Evolutionary conservation across 2,329 filamentous ascomycete species (phyloP), one percentile per base, ranked within the genome.

Genomic region (Leptographium procerum): DNA sequence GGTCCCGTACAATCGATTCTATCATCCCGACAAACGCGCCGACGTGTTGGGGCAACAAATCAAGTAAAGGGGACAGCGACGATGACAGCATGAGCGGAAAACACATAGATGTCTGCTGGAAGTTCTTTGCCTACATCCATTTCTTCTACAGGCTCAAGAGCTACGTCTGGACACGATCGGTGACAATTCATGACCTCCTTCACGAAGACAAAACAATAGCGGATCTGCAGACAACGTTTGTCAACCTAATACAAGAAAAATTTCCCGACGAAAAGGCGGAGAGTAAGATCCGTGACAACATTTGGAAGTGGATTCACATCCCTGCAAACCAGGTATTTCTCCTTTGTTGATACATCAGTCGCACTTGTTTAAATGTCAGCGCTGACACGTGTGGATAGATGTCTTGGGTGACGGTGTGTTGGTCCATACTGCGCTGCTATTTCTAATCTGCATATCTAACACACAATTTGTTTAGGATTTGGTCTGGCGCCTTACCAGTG

Each of bases 251-350:
- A n/a, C 16, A 47, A 24, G 7, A 3, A 3, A n/a, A 47, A 5
- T 24, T 47, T 22, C 43, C 43, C 5, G 43, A 24, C 9, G 13
- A 52, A 33, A 14, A 22, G 7, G 8, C n/a, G 19, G n/a, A 13
- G 28, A 22, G 13, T 8, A 45, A 51, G 1, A 40, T 56, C 13
- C 24, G 28, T 16, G 29, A 8, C 8, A 19, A 56, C 10, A 10
- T 36, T 11, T 56, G 55, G 43, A 50, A 36, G 24, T 56, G 55
- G 55, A 56, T 56, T 56, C 55, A 56, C 45, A 50, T 56, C 33
- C 55, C 55, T 28, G 55, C 14, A 2, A 56, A 50, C 14, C 43
- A 56, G 29, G 55, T 56, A 51, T 10, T n/a, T 14, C 10, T 26
- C 9, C 16, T 36, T 13, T 45, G 10, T 47, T 45, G 9, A 16